phyloP scores from a whole-genome alignment of 768 basidiomycete species.

The Kwoniella bestiolae region DNA sequence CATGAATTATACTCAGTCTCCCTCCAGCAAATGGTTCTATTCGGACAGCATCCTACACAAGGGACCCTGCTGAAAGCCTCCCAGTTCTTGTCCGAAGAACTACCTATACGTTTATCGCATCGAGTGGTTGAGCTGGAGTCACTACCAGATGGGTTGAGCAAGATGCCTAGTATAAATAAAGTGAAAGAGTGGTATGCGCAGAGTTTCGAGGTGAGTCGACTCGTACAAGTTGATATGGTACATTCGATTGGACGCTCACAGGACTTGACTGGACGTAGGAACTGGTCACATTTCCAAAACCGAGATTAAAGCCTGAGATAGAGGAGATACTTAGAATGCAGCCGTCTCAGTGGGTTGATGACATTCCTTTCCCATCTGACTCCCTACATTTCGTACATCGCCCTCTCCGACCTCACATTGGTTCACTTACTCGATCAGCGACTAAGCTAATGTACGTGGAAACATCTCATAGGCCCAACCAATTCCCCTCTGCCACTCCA shows the following conservation, averaged over 20 bases:
- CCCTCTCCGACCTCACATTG: conserved; percentile 58
- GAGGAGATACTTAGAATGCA: conserved; percentile 63
- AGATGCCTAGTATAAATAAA: conserved; percentile 89
- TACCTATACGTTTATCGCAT: conserved; percentile 92
- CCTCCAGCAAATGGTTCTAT: conserved; percentile 95
- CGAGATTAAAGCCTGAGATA: conserved; percentile 70
- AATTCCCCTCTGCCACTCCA: conserved; percentile 69
- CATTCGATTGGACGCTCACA: neutral
- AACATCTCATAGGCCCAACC: conserved; percentile 60
- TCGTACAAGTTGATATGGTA: neutral
- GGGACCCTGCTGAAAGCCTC: conserved; percentile 86
- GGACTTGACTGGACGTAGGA: conserved; percentile 65
- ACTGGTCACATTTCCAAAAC: conserved; percentile 80
- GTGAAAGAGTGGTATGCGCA: conserved; percentile 99
- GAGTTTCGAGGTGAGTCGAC: conserved; percentile 81
- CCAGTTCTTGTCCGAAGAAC: conserved; percentile 69
- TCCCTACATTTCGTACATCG: no score
- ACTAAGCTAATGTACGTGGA: no score
- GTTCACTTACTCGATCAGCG: no score
- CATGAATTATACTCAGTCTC: conserved; percentile 68
- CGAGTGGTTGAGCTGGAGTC: conserved; percentile 94
- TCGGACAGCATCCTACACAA: conserved; percentile 93
- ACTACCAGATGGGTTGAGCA: conserved; percentile 85
- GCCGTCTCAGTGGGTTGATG: conserved; percentile 45
- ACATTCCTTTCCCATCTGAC: no score